phyloP scores from a whole-genome alignment of 2,329 filamentous ascomycete genomes.

The Nemania sp. region DNA sequence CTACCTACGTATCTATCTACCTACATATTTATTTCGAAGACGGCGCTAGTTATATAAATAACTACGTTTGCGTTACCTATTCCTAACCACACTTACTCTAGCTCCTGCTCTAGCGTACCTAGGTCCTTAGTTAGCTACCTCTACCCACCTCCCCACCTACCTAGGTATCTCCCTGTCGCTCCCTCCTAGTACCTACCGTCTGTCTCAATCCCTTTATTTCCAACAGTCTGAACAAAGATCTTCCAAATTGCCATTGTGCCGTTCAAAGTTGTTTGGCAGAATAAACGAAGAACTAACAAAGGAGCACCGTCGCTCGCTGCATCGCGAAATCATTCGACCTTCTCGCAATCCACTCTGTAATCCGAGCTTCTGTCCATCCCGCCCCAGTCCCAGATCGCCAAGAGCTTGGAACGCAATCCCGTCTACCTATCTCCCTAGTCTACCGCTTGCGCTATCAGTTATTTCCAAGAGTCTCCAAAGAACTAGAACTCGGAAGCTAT shows the following conservation, averaged over 20 bases:
- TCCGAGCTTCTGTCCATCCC: constrained; percentile 1
- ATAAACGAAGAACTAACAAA: not conserved
- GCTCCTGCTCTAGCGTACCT: not conserved
- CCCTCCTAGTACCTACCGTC: not conserved
- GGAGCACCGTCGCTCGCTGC: not conserved
- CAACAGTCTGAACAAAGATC: not conserved
- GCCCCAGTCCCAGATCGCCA: constrained; percentile 19
- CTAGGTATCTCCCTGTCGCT: not conserved
- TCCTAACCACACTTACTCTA: not conserved
- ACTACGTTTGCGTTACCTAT: not conserved
- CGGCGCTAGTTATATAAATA: too few relatives aligned
- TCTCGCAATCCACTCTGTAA: not conserved
- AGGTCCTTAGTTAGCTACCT: not conserved
- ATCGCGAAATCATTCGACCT: not conserved
- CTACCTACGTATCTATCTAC: not conserved
- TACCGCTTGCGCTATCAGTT: constrained; percentile 9
- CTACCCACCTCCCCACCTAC: not conserved
- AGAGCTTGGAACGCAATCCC: constrained; percentile 16
- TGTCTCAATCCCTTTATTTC: not conserved
- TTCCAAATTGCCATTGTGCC: not conserved
- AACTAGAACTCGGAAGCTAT: constrained; percentile 4
- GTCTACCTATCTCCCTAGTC: not conserved
- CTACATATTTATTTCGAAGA: too few relatives aligned
- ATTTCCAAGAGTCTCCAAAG: not conserved
- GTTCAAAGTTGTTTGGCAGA: not conserved